Conservation (phyloP, 2,329 filamentous ascomycete species). For the Aureobasidium melanogenum region DNA sequence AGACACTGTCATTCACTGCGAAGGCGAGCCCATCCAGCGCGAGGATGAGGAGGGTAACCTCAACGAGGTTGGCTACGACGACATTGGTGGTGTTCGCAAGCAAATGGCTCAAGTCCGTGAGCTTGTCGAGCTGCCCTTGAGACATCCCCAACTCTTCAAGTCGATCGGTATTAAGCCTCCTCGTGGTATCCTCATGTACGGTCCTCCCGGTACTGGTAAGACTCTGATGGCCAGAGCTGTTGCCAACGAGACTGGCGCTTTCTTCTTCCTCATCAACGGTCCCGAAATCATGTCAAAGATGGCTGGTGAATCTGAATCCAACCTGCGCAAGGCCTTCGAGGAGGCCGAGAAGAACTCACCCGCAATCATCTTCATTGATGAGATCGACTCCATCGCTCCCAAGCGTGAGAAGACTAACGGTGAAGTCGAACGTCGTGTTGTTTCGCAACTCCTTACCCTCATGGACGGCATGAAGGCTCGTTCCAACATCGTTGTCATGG, state of each 20-base stretch:
- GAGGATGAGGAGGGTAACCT: conserved; percentile 99
- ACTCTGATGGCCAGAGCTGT: conserved; percentile 98
- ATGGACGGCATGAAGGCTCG: conserved; percentile 99
- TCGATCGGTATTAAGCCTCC: conserved; percentile 99
- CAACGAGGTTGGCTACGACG: conserved; percentile 97
- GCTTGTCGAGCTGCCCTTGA: conserved; percentile 91
- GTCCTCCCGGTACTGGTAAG: conserved; percentile 98
- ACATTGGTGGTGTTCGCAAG: conserved; percentile 98
- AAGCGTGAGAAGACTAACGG: conserved; percentile 99
- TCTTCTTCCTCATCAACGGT: conserved; percentile 99
- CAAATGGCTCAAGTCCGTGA: conserved; percentile 99
- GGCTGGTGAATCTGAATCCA: conserved; percentile 98
- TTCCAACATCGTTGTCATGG: conserved; percentile 98
- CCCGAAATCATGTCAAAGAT: conserved; percentile 99
- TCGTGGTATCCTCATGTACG: conserved; percentile 87
- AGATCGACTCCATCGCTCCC: conserved; percentile 97
- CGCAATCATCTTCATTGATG: conserved; percentile 98
- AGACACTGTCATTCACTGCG: conserved; percentile 97
- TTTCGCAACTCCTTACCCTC: conserved; percentile 90
- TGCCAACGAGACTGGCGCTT: conserved; percentile 96
- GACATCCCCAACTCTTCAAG: conserved; percentile 98
- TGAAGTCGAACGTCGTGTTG: conserved; percentile 95
- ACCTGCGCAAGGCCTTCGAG: conserved; percentile 97
- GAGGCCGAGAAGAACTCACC: conserved; percentile 99
- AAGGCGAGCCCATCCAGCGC: conserved; percentile 92